phyloP scores from a whole-genome alignment of 345 rosid genomes.

The Triadica sebifera region DNA sequence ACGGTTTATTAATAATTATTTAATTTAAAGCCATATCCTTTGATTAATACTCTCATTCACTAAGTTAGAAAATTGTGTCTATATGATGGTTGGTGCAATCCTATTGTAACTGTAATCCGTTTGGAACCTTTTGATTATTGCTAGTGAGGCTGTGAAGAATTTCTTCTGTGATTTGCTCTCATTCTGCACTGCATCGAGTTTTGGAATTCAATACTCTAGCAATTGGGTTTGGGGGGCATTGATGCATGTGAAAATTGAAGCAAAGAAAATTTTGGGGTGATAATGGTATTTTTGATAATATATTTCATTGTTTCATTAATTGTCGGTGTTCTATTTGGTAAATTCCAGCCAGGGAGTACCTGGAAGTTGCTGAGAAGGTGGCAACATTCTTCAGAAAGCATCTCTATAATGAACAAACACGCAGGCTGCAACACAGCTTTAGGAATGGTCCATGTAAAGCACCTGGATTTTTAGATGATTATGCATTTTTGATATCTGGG shows the following conservation, averaged over 20 bases:
- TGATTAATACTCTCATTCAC: not conserved
- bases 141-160: not conserved
- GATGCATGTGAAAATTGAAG: not conserved
- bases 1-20: not conserved
- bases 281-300: not conserved
- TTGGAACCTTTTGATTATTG: not conserved
- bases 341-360: conserved; percentile 73
- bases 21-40: not conserved
- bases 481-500: conserved; percentile 84
- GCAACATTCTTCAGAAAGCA: conserved; percentile 61
- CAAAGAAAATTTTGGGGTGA: not conserved
- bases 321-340: conserved; percentile 5
- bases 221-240: not conserved
- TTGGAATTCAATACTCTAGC: no score
- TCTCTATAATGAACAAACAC: conserved; percentile 62
- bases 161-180: not conserved
- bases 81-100: not conserved
- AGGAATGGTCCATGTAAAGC: conserved; percentile 90
- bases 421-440: conserved; percentile 70
- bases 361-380: conserved; percentile 82
- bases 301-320: not conserved
- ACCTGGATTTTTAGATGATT: conserved; percentile 92
- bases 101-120: not conserved
- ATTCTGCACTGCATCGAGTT: no score
- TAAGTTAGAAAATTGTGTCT: no score